Percentiles rank a stretch among this genome's conserved stretches.
phyloP scores from a whole-genome alignment of 352 stramenopile species.

The Pythium myriotylum region DNA sequence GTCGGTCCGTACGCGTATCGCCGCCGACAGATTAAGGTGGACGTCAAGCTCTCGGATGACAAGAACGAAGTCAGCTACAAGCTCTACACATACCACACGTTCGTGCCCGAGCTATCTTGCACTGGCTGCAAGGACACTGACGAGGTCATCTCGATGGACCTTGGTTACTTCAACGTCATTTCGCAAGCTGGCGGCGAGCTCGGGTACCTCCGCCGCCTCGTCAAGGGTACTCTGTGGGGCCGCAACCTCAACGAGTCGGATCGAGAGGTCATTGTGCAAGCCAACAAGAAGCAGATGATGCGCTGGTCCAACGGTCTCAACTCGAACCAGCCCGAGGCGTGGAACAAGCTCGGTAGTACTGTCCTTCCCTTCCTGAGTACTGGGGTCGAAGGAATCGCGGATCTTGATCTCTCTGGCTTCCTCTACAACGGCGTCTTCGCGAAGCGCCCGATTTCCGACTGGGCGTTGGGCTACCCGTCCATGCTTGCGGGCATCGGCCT shows the following conservation, averaged over 20 bases:
- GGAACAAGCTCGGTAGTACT: slow-evolving; percentile 54
- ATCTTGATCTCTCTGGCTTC: slow-evolving; percentile 59
- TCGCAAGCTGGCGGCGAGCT: slow-evolving; percentile 58
- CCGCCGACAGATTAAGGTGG: slow-evolving; percentile 55
- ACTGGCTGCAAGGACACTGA: slow-evolving; percentile 58
- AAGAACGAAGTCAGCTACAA: slow-evolving; percentile 69
- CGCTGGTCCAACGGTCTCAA: slow-evolving; percentile 79
- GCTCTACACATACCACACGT: slow-evolving; percentile 79
- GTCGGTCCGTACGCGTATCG: slow-evolving; percentile 77
- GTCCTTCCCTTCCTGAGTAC: slow-evolving; percentile 46
- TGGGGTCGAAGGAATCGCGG: slow-evolving; percentile 35
- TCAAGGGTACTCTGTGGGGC: slow-evolving; percentile 49
- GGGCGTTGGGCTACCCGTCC: slow-evolving; percentile 74
- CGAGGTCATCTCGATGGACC: slow-evolving; percentile 58
- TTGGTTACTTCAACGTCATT: slow-evolving; percentile 74
- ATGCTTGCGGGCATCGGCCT: slow-evolving; percentile 61
- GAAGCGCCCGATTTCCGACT: slow-evolving; percentile 56
- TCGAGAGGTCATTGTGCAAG: slow-evolving; percentile 31
- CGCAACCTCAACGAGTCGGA: slow-evolving; percentile 19
- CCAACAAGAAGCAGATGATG: slow-evolving; percentile 67
- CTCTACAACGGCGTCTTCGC: slow-evolving; percentile 79
- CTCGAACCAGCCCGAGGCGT: slow-evolving; percentile 65
- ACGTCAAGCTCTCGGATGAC: slow-evolving; percentile 58
- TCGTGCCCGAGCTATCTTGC: slow-evolving; percentile 48
- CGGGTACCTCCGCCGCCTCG: slow-evolving; percentile 50